Evolutionary conservation across 192 early-diverging fungal genomes (phyloP).

Genomic region (Backusella tuberculispora): DNA sequence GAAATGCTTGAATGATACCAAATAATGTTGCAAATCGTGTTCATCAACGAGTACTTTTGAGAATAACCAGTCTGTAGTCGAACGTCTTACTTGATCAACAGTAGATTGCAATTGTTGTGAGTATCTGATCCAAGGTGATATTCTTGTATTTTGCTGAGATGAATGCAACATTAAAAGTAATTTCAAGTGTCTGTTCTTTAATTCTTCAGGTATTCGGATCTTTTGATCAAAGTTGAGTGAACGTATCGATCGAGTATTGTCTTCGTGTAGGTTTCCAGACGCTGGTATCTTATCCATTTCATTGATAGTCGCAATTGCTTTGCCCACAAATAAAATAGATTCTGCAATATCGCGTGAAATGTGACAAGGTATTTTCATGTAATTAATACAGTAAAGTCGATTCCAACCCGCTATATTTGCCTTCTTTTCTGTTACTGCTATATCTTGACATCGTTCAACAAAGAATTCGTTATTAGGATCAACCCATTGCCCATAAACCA

Average conservation of each 20-base stretch:
- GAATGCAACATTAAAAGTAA: constrained; percentile 28
- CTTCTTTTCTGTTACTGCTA: constrained; percentile 5
- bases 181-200: constrained; percentile 30
- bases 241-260: neutral
- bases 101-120: constrained; percentile 44
- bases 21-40: constrained; percentile 51
- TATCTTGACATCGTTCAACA: constrained; percentile 31
- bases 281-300: constrained; percentile 33
- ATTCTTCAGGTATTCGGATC: constrained; percentile 21
- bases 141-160: neutral
- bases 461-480: constrained; percentile 74
- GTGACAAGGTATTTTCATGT: constrained; percentile 51
- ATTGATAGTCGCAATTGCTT: constrained; percentile 59
- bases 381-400: constrained; percentile 50
- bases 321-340: constrained; percentile 71
- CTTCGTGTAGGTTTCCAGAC: neutral
- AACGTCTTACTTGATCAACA: constrained; percentile 52
- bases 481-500: constrained; percentile 65
- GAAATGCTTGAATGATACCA: constrained; percentile 63
- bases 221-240: constrained; percentile 23
- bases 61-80: constrained; percentile 64
- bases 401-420: constrained; percentile 47
- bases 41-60: constrained; percentile 68
- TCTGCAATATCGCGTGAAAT: constrained; percentile 57
- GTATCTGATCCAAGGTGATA: constrained; percentile 31